A percentile compares a stretch with the other conserved stretches of the same genome.
Evolutionary conservation across 2,329 filamentous ascomycete species (phyloP).

Genomic region (Trichoderma sp.): DNA sequence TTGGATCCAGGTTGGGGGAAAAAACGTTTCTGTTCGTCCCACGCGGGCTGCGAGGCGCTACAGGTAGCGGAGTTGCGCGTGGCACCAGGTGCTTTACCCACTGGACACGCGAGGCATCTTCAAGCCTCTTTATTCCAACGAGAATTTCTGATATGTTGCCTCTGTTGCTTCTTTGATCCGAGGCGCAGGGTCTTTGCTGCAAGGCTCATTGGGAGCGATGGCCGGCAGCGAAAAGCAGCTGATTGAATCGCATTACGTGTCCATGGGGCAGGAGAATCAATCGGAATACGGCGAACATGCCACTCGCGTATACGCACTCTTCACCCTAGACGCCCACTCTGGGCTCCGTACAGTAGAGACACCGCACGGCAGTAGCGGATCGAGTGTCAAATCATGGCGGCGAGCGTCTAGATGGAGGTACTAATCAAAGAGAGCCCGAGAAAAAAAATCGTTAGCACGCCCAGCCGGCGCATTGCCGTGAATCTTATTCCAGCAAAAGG

Average conservation of each 20-base stretch:
- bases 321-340: not conserved
- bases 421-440: not conserved
- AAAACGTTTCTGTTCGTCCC: not conserved
- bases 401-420: not conserved
- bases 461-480: slow-evolving; percentile 3
- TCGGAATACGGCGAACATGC: not conserved
- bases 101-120: slow-evolving; percentile 18
- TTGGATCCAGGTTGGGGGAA: not conserved
- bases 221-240: not conserved
- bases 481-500: not conserved
- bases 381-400: not conserved
- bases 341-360: not conserved
- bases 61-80: not conserved
- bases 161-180: not conserved
- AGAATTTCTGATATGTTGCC: not conserved
- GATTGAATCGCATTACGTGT: slow-evolving; percentile 8
- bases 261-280: not conserved
- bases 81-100: not conserved
- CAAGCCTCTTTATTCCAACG: not conserved
- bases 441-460: not conserved
- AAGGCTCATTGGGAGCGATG: not conserved
- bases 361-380: slow-evolving; percentile 11
- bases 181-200: not conserved
- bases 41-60: slow-evolving; percentile 14
- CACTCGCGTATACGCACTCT: not conserved